Percentiles rank a stretch among this genome's conserved stretches.
phyloP scores from a whole-genome alignment of 148 eudicot species.

The Camellia lanceoleosa region DNA sequence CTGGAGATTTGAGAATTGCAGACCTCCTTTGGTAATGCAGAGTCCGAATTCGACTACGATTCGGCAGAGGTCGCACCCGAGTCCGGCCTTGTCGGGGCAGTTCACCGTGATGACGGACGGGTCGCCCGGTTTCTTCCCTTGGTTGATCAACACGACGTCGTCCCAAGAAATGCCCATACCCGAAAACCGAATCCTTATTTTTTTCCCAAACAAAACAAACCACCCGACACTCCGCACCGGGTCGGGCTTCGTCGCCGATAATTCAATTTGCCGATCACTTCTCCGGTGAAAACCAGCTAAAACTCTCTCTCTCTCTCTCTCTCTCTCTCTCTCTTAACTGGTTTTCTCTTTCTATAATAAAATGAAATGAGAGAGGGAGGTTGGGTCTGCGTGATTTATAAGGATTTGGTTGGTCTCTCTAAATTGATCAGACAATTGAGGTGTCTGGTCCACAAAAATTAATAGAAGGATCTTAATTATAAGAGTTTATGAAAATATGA shows the following conservation, averaged over 20 bases:
- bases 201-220: not conserved
- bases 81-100: conserved; percentile 76
- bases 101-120: conserved; percentile 64
- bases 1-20: not conserved
- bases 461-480: too few relatives aligned
- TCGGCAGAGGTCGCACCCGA: conserved; percentile 70
- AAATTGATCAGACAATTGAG: too few relatives aligned
- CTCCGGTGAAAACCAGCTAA: not conserved
- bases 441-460: too few relatives aligned
- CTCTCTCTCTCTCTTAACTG: not conserved
- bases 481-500: too few relatives aligned
- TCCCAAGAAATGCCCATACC: conserved; percentile 56
- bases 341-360: too few relatives aligned
- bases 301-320: not conserved
- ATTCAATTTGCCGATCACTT: not conserved
- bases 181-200: not conserved
- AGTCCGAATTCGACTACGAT: conserved; percentile 78
- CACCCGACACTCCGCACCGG: too few relatives aligned
- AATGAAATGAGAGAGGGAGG: too few relatives aligned
- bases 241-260: too few relatives aligned
- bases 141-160: conserved; percentile 61
- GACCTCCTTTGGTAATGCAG: conserved; percentile 65
- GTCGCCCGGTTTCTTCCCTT: conserved; percentile 46
- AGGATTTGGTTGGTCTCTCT: too few relatives aligned
- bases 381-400: too few relatives aligned